These are phyloP conservation scores for Fusarium hainanense DNA, from an alignment of 2,329 filamentous ascomycete genomes.

Conservation along the genomic window DNA sequence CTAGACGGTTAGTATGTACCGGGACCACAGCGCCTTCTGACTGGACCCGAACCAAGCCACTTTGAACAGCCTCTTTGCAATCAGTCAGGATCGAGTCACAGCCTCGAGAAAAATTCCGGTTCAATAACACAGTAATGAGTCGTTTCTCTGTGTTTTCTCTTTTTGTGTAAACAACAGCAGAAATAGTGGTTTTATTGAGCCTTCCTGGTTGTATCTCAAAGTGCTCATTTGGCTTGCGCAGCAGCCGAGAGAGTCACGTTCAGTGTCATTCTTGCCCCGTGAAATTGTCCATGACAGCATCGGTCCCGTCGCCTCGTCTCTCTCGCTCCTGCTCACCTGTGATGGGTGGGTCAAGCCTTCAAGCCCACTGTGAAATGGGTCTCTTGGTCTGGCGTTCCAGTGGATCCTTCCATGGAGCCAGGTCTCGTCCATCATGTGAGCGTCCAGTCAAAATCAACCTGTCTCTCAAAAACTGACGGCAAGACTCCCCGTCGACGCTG, in stretches of 20 bases:
- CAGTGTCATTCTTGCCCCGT: slow-evolving; percentile 13
- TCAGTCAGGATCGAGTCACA: slow-evolving; percentile 26
- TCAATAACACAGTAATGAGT: background rate
- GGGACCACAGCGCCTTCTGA: slow-evolving; percentile 5
- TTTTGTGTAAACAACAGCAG: background rate
- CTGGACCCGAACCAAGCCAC: slow-evolving; percentile 35
- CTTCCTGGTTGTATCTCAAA: background rate
- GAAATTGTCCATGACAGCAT: slow-evolving; percentile 40
- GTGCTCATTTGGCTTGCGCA: slow-evolving; percentile 28
- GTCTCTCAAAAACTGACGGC: background rate
- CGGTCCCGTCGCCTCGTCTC: slow-evolving; percentile 11
- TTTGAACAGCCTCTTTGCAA: slow-evolving; percentile 23
- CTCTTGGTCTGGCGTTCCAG: slow-evolving; percentile 26
- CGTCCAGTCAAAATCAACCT: background rate
- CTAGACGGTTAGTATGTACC: slow-evolving; percentile 22
- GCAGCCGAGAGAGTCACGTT: slow-evolving; percentile 33
- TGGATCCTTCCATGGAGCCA: slow-evolving; percentile 5
- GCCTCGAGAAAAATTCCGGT: background rate
- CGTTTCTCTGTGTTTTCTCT: background rate
- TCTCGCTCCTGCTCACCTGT: slow-evolving; percentile 13
- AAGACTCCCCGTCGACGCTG: slow-evolving; percentile 2
- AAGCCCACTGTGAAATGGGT: slow-evolving; percentile 25
- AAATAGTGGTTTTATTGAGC: background rate
- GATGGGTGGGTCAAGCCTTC: slow-evolving; percentile 20
- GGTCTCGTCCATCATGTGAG: background rate